Evolutionary conservation across 1,139 yeast species (phyloP), one percentile per base, ranked within the genome.

Genomic region (Meyerozyma carpophila): DNA sequence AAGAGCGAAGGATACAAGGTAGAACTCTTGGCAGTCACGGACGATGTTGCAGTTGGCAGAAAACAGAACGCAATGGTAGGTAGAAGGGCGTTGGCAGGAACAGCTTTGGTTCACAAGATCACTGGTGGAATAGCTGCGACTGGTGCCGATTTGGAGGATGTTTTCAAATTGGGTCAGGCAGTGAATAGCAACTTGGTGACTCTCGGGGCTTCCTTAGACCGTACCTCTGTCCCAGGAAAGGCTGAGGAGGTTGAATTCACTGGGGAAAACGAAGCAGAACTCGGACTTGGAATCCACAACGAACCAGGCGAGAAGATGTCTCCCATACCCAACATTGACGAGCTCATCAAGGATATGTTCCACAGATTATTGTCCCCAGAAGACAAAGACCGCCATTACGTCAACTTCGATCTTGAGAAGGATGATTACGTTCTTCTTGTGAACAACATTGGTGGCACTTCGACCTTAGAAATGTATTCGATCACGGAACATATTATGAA

Each of bases 211-310:
- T 86, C 96, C 2, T 72, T 91, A 53, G 96, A 87, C 55, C 89
- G 94, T 55, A 89, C 95, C 44, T 81, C 87, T 40, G 95, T 89
- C 37, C 97, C 98, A 3, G 96, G 95, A 6, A 77, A 83, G 51
- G 72, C 77, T 16, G 68, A 77, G 41, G 75, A 83, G 49, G 65
- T 67, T 38, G 75, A 69, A 14, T 65, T 68, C 48, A 66, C 75
- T 38, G 65, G 61, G 5, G 60, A 58, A 3, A 66, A 78, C 44
- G 90, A 88, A 60, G 84, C 85, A 54, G 98, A 91, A 63, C 73
- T 91, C 50, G 98, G 98, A 25, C 84, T 91, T 81, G 98, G 98
- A 41, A 91, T 91, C 49, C 98, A 91, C 63, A 91, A 91, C 58
- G 98, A 91, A 60, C 94, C 96, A 0, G 97, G 97, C 45, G 80